Base-by-base conservation (phyloP, 225 moss, liverwort and hornwort species). In the Neckera pumila region DNA sequence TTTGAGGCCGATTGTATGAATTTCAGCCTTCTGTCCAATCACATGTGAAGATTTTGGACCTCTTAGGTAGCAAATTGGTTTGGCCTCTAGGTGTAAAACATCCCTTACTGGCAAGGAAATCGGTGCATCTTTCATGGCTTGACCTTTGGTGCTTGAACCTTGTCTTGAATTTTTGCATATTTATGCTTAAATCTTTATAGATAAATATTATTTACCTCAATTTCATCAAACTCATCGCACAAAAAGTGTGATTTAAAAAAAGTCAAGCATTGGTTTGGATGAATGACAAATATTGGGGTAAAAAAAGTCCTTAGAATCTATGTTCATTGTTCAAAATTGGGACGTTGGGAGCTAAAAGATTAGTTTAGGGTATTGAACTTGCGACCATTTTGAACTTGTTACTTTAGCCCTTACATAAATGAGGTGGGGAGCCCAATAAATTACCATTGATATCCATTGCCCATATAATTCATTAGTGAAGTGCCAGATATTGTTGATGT, bases 131-230 rank as follows among this genome's bases (percentile, higher is more conserved):
- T 22, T n/a, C 21, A n/a, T 3, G 12, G 4, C n/a, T 66, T n/a
- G 2, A 21, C 2, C 21, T 2, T 67, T 11, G 2, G 2, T 1
- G 1, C 3, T 0, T 66, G 6, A 11, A 66, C 20, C 6, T 11
- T 67, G 16, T 31, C 7, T n/a, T 67, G 11, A 7, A 21, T 21
- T n/a, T 67, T n/a, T n/a, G 11, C 6, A 66, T 6, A 20, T 20
- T 36, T 66, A 4, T 21, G 12, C 21, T n/a, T 21, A 67, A 12
- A 22, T 7, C 7, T n/a, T 12, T n/a, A 4, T 20, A 3, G 21
- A n/a, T n/a, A 4, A 21, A 21, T n/a, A n/a, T n/a, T 21, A 21
- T n/a, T 67, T 21, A 21, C 21, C 2, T 22, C 22, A 21, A 67
- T 7, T 21, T 66, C 6, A 11, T n/a, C 8, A 8, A 63, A 63